phyloP scores from a whole-genome alignment of 2,329 filamentous ascomycete genomes.

The Fusarium sp. region DNA sequence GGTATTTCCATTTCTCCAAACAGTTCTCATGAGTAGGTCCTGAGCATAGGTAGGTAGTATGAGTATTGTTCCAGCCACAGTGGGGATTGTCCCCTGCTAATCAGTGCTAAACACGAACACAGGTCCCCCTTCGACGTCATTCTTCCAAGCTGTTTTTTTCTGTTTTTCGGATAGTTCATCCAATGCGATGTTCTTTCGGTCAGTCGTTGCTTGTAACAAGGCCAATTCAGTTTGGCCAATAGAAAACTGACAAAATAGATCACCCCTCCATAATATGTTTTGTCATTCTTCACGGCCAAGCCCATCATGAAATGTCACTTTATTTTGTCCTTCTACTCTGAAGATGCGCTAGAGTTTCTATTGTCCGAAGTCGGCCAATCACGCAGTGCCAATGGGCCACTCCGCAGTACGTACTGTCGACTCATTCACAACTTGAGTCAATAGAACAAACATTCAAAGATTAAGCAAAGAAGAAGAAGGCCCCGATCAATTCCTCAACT shows the following conservation, averaged over 20 bases:
- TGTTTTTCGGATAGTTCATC: background rate
- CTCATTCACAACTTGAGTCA: slow-evolving; percentile 43
- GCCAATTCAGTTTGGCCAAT: background rate
- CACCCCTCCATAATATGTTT: background rate
- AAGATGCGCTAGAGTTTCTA: slow-evolving; percentile 21
- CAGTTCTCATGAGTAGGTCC: background rate
- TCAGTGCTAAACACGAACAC: background rate
- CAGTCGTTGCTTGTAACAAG: background rate
- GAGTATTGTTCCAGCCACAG: slow-evolving; percentile 26
- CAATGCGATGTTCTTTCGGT: background rate
- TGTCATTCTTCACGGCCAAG: background rate
- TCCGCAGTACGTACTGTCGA: slow-evolving; percentile 42
- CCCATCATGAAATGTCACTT: slow-evolving; percentile 26
- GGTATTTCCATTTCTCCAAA: background rate
- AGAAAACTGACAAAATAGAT: background rate
- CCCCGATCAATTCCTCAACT: slow-evolving; percentile 8
- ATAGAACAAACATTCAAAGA: slow-evolving; percentile 38
- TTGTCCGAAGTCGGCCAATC: slow-evolving; percentile 45
- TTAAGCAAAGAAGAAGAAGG: slow-evolving; percentile 28
- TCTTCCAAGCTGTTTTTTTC: background rate
- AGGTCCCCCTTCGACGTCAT: slow-evolving; percentile 27
- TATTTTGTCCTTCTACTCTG: slow-evolving; percentile 16
- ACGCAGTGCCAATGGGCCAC: slow-evolving; percentile 20
- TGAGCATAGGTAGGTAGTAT: no score
- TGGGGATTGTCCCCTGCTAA: slow-evolving; percentile 12